Conservation (phyloP, 768 basidiomycete species). For the Psilocybe tampanensis region DNA sequence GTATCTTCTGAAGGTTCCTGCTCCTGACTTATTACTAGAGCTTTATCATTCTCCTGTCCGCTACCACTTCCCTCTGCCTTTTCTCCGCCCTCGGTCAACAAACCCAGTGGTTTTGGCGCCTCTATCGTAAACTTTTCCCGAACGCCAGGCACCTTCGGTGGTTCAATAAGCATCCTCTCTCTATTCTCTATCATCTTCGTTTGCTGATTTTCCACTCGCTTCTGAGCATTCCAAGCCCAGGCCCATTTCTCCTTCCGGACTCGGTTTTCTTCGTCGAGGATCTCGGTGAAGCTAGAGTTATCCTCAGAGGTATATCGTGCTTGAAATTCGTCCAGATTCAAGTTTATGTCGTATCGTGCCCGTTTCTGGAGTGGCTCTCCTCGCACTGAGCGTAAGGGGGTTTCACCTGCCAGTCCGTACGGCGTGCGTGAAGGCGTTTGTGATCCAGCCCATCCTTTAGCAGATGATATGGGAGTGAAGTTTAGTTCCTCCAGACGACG, state of each 20-base stretch:
- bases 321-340: slow-evolving; percentile 88
- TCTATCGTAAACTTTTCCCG: slow-evolving; percentile 69
- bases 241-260: slow-evolving; percentile 76
- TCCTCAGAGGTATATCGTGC: slow-evolving; percentile 94
- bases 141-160: slow-evolving; percentile 61
- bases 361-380: slow-evolving; percentile 56
- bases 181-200: slow-evolving; percentile 66
- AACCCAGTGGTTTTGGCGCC: slow-evolving; percentile 53
- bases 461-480: slow-evolving; percentile 47
- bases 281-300: slow-evolving; percentile 94
- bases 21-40: slow-evolving; percentile 28
- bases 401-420: slow-evolving; percentile 61
- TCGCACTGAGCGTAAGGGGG: slow-evolving; percentile 50
- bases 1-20: slow-evolving; percentile 30
- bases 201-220: slow-evolving; percentile 69
- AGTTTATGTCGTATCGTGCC: slow-evolving; percentile 55
- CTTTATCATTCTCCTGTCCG: slow-evolving; percentile 24
- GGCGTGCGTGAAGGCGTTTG: slow-evolving; percentile 69
- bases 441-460: slow-evolving; percentile 28
- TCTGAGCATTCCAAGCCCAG: slow-evolving; percentile 97
- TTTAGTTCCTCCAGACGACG: slow-evolving; percentile 67
- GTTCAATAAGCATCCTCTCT: slow-evolving; percentile 74
- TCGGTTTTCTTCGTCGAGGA: slow-evolving; percentile 88
- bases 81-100: slow-evolving; percentile 45
- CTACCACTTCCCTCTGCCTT: slow-evolving; percentile 26